These are phyloP conservation scores for Cercophora newfieldiana DNA, from an alignment of 495 filamentous ascomycete species.

Conservation along the genomic window DNA sequence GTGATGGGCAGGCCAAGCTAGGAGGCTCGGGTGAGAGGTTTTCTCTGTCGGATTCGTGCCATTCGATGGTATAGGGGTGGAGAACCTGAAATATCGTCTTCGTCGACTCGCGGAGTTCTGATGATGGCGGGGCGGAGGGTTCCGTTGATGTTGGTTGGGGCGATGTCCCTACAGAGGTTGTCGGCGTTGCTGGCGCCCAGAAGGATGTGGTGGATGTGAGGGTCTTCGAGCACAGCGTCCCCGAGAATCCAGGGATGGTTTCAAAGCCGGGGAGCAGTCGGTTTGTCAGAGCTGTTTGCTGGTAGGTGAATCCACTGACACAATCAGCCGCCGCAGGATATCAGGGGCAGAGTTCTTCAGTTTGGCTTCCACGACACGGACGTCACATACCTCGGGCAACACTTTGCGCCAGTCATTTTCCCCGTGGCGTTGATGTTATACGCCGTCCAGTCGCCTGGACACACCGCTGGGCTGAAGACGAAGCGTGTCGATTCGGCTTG, in stretches of 20 bases:
- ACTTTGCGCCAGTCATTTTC: background rate
- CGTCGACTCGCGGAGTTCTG: background rate
- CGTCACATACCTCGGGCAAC: background rate
- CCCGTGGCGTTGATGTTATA: background rate
- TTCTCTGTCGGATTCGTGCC: background rate
- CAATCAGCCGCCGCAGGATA: background rate
- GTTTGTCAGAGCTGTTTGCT: background rate
- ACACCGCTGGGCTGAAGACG: background rate
- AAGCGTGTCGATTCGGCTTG: background rate
- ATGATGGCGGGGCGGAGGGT: background rate
- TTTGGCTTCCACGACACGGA: no score
- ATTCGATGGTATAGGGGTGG: background rate
- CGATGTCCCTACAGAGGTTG: background rate
- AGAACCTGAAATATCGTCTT: background rate
- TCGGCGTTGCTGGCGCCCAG: background rate
- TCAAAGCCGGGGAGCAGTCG: background rate
- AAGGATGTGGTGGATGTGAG: background rate
- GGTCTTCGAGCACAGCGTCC: background rate
- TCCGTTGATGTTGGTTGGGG: background rate
- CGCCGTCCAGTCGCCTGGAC: background rate
- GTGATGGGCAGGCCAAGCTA: background rate
- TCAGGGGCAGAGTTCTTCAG: background rate
- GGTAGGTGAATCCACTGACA: background rate
- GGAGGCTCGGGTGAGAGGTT: background rate
- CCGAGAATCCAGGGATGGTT: background rate